These are phyloP conservation scores for Xylariaceae sp. DNA, from an alignment of 2,329 filamentous ascomycete species.

Conservation along the genomic window DNA sequence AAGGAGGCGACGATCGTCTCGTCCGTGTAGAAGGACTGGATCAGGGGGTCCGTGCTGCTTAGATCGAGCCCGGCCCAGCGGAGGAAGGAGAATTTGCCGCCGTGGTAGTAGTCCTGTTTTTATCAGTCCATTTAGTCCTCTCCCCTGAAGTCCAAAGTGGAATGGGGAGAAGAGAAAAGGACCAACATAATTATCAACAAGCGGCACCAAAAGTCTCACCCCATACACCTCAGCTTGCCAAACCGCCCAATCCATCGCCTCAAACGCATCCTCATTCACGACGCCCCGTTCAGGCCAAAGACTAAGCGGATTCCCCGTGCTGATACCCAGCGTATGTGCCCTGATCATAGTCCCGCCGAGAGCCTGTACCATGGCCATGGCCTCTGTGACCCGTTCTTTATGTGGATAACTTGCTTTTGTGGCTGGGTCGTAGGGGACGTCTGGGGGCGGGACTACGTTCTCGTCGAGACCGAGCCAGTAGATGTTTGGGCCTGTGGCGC, in stretches of 20 bases:
- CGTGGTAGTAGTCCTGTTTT: constrained; percentile 43
- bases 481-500: constrained; percentile 43
- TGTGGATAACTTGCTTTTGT: constrained; percentile 43
- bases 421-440: constrained; percentile 41
- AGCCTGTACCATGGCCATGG: constrained; percentile 40
- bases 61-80: constrained; percentile 39
- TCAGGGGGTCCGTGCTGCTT: constrained; percentile 35
- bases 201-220: constrained; percentile 40
- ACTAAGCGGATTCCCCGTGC: constrained; percentile 43
- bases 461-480: constrained; percentile 49
- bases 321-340: constrained; percentile 43
- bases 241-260: constrained; percentile 44
- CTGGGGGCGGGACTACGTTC: constrained; percentile 41
- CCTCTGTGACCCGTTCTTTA: constrained; percentile 41
- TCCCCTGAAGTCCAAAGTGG: too few relatives aligned
- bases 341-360: constrained; percentile 43
- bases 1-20: constrained; percentile 38
- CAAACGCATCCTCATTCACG: constrained; percentile 41
- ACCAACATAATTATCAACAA: constrained; percentile 43
- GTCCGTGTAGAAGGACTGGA: constrained; percentile 45
- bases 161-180: too few relatives aligned
- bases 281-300: constrained; percentile 37
- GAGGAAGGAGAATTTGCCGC: constrained; percentile 45
- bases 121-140: too few relatives aligned
- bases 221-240: constrained; percentile 42